Evolutionary conservation across 305 asterid genomes (phyloP), one percentile per base, ranked within the genome.

Genomic region (Fraxinus paxiana): DNA sequence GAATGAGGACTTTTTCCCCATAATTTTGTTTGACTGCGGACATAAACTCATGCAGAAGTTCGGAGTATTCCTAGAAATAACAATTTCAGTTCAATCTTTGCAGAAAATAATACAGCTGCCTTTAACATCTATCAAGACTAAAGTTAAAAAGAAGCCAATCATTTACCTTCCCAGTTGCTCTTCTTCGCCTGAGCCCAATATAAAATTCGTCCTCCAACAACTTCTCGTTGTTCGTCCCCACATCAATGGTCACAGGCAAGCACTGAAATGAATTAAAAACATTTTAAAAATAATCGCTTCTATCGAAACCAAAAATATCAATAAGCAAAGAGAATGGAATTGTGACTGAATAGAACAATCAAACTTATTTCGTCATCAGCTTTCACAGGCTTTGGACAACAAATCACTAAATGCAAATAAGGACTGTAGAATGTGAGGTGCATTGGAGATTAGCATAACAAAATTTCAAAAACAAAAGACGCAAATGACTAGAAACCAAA

Each of bases 141-240:
- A 26, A 48, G 38, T 51, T 26, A 46, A 43, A 34, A 37, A 28
- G 81, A 74, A 82, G 61, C 78, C 70, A 77, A 73, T 70, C 38
- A 31, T 81, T 51, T 78, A 95, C 98, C 96, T 91, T 94, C 79
- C 99, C 99, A 13, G 95, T 94, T 82, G 99, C 97, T 73, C 98
- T 87, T 82, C 90, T 92, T 84, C 81, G 91, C 87, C 95, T 91
- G 26, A 94, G 96, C 74, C 98, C 99, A 59, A 96, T 92, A 82
- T 96, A 96, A 81, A 96, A 96, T 83, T 96, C 98, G 61, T 96
- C 97, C 22, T 92, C 87, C 79, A 94, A 79, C 86, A 96, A 80
- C 79, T 83, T 84, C 87, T 92, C 96, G 31, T 96, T 94, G 89
- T 96, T 94, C 30, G 98, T 95, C 69, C 98, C 98, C 78, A 93